A percentile compares a stretch with the other conserved stretches of the same genome.
Conservation (phyloP, 805 yeast species). For the Yarrowia porcina region DNA sequence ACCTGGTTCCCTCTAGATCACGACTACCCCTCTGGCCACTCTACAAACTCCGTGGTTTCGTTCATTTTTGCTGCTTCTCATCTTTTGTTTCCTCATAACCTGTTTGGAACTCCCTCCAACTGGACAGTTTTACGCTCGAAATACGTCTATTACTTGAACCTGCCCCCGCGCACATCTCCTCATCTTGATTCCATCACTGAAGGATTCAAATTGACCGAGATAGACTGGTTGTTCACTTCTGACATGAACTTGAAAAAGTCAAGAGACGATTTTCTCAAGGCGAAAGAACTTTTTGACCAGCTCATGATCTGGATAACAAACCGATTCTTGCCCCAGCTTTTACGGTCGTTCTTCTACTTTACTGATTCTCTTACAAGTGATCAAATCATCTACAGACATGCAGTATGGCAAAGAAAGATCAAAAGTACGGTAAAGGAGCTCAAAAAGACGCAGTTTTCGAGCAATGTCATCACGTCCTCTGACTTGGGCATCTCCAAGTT, state of each 20-base stretch:
- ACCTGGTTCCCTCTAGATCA: neutral
- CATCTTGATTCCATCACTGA: neutral
- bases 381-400: neutral
- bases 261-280: neutral
- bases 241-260: neutral
- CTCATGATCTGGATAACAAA: neutral
- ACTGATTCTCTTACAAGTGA: neutral
- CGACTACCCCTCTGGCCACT: neutral
- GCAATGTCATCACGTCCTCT: neutral
- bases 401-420: neutral
- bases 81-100: neutral
- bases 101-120: neutral
- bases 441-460: neutral
- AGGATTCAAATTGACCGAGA: neutral
- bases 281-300: neutral
- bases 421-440: neutral
- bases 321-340: neutral
- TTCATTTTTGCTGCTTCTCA: neutral
- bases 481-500: conserved; percentile 3
- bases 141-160: neutral
- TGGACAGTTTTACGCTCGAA: neutral
- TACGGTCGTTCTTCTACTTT: neutral
- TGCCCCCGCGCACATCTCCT: neutral
- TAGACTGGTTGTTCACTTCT: neutral
- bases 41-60: neutral